phyloP scores from a whole-genome alignment of 2,329 filamentous ascomycete genomes.

The Fusarium graminum region DNA sequence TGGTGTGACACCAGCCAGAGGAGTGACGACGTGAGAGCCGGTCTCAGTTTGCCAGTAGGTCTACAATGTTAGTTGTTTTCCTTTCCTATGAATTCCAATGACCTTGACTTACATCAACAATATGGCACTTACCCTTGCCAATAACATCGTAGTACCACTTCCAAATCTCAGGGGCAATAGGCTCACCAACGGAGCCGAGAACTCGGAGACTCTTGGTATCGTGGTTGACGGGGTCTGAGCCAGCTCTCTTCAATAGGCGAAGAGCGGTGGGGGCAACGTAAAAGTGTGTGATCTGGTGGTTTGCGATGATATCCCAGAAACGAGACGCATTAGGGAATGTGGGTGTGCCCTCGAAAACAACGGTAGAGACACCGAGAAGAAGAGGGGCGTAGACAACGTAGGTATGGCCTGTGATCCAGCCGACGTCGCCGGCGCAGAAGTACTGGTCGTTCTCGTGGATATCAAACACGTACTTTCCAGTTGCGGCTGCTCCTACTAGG shows the following conservation, averaged over 20 bases:
- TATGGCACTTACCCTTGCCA: conserved; percentile 87
- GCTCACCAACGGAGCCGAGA: conserved; percentile 91
- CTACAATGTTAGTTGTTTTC: conserved; percentile 58
- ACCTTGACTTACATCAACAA: conserved; percentile 80
- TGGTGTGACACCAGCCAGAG: conserved; percentile 87
- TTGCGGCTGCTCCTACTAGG: conserved; percentile 85
- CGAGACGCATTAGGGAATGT: conserved; percentile 93
- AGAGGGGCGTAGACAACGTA: conserved; percentile 95
- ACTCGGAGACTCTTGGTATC: conserved; percentile 86
- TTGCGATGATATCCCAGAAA: conserved; percentile 95
- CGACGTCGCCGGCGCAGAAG: conserved; percentile 95
- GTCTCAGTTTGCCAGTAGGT: conserved; percentile 99
- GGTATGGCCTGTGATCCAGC: conserved; percentile 97
- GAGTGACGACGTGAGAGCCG: conserved; percentile 91
- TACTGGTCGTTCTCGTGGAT: conserved; percentile 89
- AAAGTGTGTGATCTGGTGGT: conserved; percentile 92
- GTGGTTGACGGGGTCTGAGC: conserved; percentile 80
- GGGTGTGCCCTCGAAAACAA: conserved; percentile 95
- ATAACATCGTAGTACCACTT: conserved; percentile 97
- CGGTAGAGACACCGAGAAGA: conserved; percentile 86
- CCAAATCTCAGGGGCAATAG: conserved; percentile 97
- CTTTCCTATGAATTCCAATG: accelerated
- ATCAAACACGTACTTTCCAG: conserved; percentile 96
- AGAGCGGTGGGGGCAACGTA: conserved; percentile 94
- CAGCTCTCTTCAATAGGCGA: conserved; percentile 89